A percentile compares a stretch with the other conserved stretches of the same genome.
Evolutionary conservation across 129 eudicot genomes (phyloP).

Genomic region (Escallonia rubra): DNA sequence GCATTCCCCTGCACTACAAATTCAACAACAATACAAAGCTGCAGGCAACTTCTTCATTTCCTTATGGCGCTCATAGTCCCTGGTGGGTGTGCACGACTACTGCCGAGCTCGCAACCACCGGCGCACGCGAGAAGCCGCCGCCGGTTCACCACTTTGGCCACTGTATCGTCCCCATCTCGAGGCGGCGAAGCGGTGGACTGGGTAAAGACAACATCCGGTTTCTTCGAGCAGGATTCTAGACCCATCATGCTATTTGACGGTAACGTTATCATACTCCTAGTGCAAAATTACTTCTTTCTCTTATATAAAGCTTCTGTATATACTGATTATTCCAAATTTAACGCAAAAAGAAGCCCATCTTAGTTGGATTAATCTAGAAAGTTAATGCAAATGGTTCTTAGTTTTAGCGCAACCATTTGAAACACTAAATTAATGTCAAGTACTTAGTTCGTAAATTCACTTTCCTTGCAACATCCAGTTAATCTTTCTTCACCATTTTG

Average conservation of each 20-base stretch:
- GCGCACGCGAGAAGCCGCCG: conserved; percentile 21
- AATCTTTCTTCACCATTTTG: too few relatives aligned
- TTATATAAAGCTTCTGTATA: too few relatives aligned
- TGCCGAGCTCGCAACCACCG: conserved; percentile 9
- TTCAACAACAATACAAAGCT: neutral
- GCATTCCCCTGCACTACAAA: conserved; percentile 3
- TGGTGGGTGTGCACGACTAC: conserved; percentile 15
- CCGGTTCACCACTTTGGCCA: conserved; percentile 21
- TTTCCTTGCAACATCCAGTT: too few relatives aligned
- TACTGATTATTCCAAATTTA: too few relatives aligned
- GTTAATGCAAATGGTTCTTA: too few relatives aligned
- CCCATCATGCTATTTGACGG: conserved; percentile 97
- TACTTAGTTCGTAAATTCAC: too few relatives aligned
- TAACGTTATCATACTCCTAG: conserved; percentile 1
- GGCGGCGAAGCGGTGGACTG: conserved; percentile 45
- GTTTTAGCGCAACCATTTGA: too few relatives aligned
- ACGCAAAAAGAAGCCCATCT: too few relatives aligned
- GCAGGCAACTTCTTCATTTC: neutral
- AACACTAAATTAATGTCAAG: too few relatives aligned
- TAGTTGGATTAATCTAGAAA: too few relatives aligned
- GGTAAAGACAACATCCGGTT: conserved; percentile 58
- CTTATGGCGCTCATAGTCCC: conserved; percentile 36
- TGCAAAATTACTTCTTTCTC: too few relatives aligned
- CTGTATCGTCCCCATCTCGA: conserved; percentile 37
- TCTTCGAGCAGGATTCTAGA: conserved; percentile 72